A percentile compares a stretch with the other conserved stretches of the same genome.
Evolutionary conservation across 495 filamentous ascomycete genomes (phyloP).

Genomic region (Hypoxylon crocopeplum): DNA sequence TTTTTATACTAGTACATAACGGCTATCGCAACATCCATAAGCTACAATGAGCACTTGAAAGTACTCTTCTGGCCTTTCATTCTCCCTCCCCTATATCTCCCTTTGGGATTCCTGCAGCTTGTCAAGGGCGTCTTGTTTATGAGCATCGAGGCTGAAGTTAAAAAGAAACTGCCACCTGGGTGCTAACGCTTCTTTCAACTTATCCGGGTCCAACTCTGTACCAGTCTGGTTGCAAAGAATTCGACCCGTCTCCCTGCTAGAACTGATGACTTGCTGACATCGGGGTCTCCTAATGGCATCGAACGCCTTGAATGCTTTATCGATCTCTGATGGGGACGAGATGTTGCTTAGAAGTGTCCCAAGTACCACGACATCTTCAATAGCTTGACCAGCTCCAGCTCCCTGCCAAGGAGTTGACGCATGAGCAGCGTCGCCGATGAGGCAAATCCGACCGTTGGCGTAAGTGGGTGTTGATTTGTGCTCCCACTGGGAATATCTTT

Average conservation of each 20-base stretch:
- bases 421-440: constrained; percentile 73
- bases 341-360: constrained; percentile 56
- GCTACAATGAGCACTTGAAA: too few relatives aligned
- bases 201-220: constrained; percentile 8
- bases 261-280: constrained; percentile 39
- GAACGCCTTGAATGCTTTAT: constrained; percentile 62
- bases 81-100: too few relatives aligned
- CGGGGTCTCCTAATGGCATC: constrained; percentile 59
- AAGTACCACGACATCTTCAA: constrained; percentile 70
- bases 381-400: constrained; percentile 67
- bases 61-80: too few relatives aligned
- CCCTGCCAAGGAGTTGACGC: constrained; percentile 72
- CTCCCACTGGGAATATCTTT: constrained; percentile 27
- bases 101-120: too few relatives aligned
- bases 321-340: constrained; percentile 42
- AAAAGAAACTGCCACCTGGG: not conserved
- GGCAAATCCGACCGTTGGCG: constrained; percentile 49
- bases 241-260: constrained; percentile 35
- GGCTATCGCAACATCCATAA: too few relatives aligned
- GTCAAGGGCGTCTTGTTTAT: too few relatives aligned
- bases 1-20: too few relatives aligned
- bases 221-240: constrained; percentile 19
- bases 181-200: not conserved
- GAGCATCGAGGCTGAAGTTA: too few relatives aligned
- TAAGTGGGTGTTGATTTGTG: constrained; percentile 23